Evolutionary conservation across 805 yeast species (phyloP), one percentile per base, ranked within the genome.

Genomic region (Pichia thaimueangensis): DNA sequence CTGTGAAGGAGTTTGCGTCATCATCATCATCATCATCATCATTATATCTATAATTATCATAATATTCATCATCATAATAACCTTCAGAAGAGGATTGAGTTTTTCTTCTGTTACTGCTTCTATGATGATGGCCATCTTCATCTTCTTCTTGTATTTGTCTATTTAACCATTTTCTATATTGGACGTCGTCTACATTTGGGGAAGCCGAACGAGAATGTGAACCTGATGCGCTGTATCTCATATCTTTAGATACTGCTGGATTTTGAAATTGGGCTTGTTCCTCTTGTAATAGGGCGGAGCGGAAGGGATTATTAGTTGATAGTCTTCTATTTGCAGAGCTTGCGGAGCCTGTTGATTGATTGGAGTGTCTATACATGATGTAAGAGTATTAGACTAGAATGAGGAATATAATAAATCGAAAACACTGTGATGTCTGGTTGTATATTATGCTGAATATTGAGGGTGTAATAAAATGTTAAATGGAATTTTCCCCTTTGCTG

Each of bases 241-340:
- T n/a, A n/a, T n/a, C n/a, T n/a, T n/a, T n/a, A n/a, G n/a, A n/a
- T n/a, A n/a, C n/a, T n/a, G n/a, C n/a, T n/a, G n/a, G n/a, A n/a
- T n/a, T n/a, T n/a, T n/a, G n/a, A n/a, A n/a, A n/a, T n/a, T n/a
- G n/a, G 9, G 56, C 48, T 41, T 41, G 29, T 20, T 60, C 65
- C 30, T 62, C 64, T 37, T 58, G 62, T 4, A 62, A 37, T 23
- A 68, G 54, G 6, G 69, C 70, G 42, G 68, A 67, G 55, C 91
- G 71, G 60, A 83, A 83, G n/a, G 91, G 91, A 52, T 83, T 83
- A 58, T 80, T 80, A 3, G 79, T 67, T 6, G 88, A 80, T 41
- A 79, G 61, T 48, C 78, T 58, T 51, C 74, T 58, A 15, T 53
- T 49, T 1, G 67, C 50, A 1, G 68, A 63, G 2, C 77, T 74